Base-by-base conservation (phyloP, 306 rosid genomes). In the Rosa chinensis region DNA sequence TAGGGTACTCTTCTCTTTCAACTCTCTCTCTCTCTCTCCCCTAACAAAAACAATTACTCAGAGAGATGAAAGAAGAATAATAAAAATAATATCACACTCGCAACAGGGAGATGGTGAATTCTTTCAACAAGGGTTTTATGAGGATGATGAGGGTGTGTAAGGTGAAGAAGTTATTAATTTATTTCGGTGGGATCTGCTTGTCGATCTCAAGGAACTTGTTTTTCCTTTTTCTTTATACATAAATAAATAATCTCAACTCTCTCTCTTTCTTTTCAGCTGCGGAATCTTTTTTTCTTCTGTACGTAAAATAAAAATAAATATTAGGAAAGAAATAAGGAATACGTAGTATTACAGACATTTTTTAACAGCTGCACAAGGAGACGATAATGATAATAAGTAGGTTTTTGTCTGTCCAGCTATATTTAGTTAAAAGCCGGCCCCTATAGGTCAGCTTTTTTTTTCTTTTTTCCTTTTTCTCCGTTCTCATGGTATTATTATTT, bases 361-460 rank as follows among this genome's bases (percentile, higher is more conserved):
- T 88, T 88, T 53, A 86, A 85, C 88, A 88, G 92, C 87, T 84
- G 89, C 85, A 73, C 88, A 88, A 78, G 78, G 81, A 78, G 96
- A 90, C 87, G 90, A 89, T 85, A 74, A 80, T 85, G 85, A 86
- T 85, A 86, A 87, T 76, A 89, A 86, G 87, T 88, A 74, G 91
- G 92, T 80, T 94, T 94, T 92, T 92, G 97, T 92, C 94, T 87
- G 88, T 91, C 88, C 93, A 88, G 91, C 98, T 94, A 92, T 81
- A 87, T 89, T 91, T 88, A 88, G 98, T 89, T 90, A 89, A 85
- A 89, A 73, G 88, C 97, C 88, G 89, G 84, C 83, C 83, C 82
- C 66, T 79, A 83, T 86, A 84, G 90, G 90, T 89, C 97, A 90
- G 84, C 89, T 77, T 85, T 80, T 83, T 73, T 67, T 20, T 70